Evolutionary conservation across 23 red algal species (phyloP).

Genomic region (Chondrus crispus): DNA sequence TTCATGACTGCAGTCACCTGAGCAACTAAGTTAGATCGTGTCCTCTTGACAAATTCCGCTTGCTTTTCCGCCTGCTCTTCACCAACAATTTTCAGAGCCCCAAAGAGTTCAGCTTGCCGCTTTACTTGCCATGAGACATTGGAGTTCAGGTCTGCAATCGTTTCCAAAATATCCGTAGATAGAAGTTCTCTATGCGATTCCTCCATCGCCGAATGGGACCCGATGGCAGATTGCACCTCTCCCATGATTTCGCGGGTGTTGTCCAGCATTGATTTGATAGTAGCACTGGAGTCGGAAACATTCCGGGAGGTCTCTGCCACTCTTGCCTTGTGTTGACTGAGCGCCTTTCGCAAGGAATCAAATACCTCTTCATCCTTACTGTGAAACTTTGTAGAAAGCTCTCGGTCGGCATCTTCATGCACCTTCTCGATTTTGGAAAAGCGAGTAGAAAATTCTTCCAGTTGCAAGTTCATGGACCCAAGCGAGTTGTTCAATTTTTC

Average conservation of each 20-base stretch:
- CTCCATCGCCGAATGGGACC: no score
- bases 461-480: not conserved
- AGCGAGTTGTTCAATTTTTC: not conserved
- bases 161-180: no score
- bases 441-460: not conserved
- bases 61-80: not conserved
- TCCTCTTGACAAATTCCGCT: not conserved
- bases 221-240: no score
- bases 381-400: no score
- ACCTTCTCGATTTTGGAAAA: not conserved
- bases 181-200: no score
- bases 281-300: no score
- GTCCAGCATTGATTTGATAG: no score
- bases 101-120: not conserved
- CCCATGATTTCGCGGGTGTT: no score
- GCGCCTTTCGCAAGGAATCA: no score
- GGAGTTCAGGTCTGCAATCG: not conserved
- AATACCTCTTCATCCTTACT: no score
- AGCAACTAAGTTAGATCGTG: not conserved
- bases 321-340: no score
- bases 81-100: not conserved
- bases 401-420: not conserved
- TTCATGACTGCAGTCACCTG: constrained; percentile 4
- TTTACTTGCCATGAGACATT: not conserved
- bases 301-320: no score